Evolutionary conservation across 2,329 filamentous ascomycete species (phyloP).

Genomic region (Exophiala calicioides): DNA sequence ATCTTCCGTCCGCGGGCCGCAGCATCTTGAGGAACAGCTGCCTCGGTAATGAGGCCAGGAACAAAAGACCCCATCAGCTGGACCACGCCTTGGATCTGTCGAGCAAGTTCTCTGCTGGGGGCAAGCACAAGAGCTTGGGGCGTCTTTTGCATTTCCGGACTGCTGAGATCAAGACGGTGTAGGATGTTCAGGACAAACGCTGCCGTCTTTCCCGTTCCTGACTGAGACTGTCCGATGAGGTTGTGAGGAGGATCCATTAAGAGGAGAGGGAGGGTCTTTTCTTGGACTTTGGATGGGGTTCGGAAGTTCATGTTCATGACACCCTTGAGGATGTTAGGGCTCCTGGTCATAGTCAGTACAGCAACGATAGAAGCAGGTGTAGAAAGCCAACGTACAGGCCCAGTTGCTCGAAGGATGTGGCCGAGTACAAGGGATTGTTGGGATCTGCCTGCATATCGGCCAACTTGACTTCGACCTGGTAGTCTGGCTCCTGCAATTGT

Average conservation of each 20-base stretch:
- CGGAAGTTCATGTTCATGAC: conserved; percentile 81
- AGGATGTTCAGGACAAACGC: conserved; percentile 93
- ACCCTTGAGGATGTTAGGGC: conserved; percentile 66
- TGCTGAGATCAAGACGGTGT: conserved; percentile 74
- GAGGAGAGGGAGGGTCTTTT: conserved; percentile 87
- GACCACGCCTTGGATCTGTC: conserved; percentile 88
- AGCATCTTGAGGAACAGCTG: conserved; percentile 76
- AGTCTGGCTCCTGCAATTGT: conserved; percentile 68
- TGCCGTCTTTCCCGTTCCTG: conserved; percentile 95
- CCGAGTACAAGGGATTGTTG: conserved; percentile 83
- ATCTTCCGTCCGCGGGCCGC: conserved; percentile 69
- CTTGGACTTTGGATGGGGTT: conserved; percentile 97
- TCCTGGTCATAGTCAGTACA: conserved; percentile 18
- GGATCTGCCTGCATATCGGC: conserved; percentile 85
- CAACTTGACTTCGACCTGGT: conserved; percentile 89
- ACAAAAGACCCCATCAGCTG: conserved; percentile 82
- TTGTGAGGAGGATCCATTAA: conserved; percentile 83
- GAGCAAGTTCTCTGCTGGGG: conserved; percentile 89
- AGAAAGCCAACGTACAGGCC: conserved; percentile 66
- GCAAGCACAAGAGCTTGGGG: conserved; percentile 89
- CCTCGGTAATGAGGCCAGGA: conserved; percentile 70
- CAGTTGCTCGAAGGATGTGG: conserved; percentile 79
- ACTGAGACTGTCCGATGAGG: conserved; percentile 98
- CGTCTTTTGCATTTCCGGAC: conserved; percentile 53
- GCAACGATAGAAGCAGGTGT: no score